These are phyloP conservation scores for Agroathelia rolfsii DNA, from an alignment of 1,284 basidiomycete genomes.

Conservation along the genomic window DNA sequence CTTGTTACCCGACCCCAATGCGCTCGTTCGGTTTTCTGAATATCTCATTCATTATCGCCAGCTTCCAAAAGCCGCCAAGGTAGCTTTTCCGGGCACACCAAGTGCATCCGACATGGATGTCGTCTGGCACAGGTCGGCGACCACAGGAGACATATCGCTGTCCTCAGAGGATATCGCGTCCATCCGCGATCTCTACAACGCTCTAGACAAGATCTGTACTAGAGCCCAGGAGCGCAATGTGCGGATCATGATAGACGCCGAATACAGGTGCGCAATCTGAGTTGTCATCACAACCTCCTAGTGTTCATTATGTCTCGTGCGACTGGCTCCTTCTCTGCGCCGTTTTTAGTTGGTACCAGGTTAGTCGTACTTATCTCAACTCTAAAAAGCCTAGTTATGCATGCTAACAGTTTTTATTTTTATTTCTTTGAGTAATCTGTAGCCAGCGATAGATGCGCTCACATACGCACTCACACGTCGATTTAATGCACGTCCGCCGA, in stretches of 20 bases:
- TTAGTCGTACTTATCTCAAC: no score
- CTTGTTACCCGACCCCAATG: conserved; percentile 44
- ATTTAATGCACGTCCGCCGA: no score
- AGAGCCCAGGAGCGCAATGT: conserved; percentile 52
- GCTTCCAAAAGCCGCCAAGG: conserved; percentile 14
- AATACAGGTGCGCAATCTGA: conserved; percentile 48
- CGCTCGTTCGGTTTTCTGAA: conserved; percentile 46
- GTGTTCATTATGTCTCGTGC: conserved; percentile 1
- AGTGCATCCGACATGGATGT: conserved; percentile 39
- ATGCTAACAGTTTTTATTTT: no score
- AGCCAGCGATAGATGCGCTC: conserved; percentile 76
- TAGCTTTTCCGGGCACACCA: conserved; percentile 62
- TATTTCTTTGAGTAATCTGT: no score
- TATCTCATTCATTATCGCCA: conserved; percentile 35
- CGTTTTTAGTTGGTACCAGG: conserved; percentile 55
- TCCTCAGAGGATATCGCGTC: conserved; percentile 45
- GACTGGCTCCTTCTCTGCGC: no score
- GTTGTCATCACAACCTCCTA: background rate
- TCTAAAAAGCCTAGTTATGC: no score
- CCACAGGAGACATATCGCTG: conserved; percentile 24
- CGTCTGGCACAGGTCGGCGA: conserved; percentile 18
- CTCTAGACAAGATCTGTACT: conserved; percentile 49
- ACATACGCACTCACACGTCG: conserved; percentile 65
- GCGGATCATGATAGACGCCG: conserved; percentile 72
- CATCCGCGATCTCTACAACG: conserved; percentile 48